A percentile compares a stretch with the other conserved stretches of the same genome.
Evolutionary conservation across 2,329 filamentous ascomycete species (phyloP).

Genomic region (Diaporthe nobilis): DNA sequence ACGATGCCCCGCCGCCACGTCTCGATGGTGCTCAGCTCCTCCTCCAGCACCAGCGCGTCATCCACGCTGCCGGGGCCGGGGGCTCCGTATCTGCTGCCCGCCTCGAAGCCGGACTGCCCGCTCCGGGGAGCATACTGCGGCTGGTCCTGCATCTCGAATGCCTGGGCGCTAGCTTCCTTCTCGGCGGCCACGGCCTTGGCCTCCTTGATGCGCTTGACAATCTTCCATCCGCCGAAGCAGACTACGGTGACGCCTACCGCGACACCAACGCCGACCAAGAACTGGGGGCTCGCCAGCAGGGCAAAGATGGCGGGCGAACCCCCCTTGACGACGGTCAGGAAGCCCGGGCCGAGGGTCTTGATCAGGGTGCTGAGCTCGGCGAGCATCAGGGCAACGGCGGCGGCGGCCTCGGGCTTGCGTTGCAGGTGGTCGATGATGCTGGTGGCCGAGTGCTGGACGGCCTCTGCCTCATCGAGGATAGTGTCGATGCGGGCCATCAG

Average conservation of each 20-base stretch:
- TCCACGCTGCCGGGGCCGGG: constrained; percentile 51
- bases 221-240: constrained; percentile 96
- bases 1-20: constrained; percentile 71
- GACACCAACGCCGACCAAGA: constrained; percentile 91
- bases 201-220: constrained; percentile 85
- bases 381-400: constrained; percentile 91
- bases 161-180: constrained; percentile 43
- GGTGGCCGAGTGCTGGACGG: constrained; percentile 85
- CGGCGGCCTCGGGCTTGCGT: constrained; percentile 85
- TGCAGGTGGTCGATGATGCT: constrained; percentile 84
- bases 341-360: constrained; percentile 86
- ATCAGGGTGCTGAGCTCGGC: constrained; percentile 90
- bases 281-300: constrained; percentile 90
- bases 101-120: constrained; percentile 18
- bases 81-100: constrained; percentile 24
- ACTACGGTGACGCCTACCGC: constrained; percentile 95
- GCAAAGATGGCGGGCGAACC: constrained; percentile 89
- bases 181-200: constrained; percentile 50
- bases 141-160: constrained; percentile 47
- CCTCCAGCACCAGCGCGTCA: constrained; percentile 70
- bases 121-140: neutral
- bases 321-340: constrained; percentile 81
- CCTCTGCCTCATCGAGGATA: constrained; percentile 89
- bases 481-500: constrained; percentile 82
- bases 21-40: constrained; percentile 72